Conservation (phyloP, 2,329 filamentous ascomycete genomes). For the Hypoxylon sp. region DNA sequence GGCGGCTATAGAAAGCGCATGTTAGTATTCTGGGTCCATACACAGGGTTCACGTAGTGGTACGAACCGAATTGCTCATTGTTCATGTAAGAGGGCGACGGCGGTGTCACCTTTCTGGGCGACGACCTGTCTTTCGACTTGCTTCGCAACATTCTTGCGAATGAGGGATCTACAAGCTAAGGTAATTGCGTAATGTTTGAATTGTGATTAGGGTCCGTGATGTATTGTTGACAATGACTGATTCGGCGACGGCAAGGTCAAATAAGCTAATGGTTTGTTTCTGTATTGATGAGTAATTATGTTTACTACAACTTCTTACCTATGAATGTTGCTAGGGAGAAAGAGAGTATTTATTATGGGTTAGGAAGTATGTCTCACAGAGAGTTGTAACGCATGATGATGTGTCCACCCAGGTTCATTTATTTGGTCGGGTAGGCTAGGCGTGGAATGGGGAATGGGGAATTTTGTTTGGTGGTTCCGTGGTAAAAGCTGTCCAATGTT, state of each 20-base stretch:
- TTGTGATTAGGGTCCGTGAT: constrained; percentile 14
- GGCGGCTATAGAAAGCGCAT: constrained; percentile 64
- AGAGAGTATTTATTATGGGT: constrained; percentile 42
- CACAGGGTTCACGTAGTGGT: constrained; percentile 24
- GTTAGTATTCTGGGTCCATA: constrained; percentile 29
- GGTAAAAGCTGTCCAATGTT: constrained; percentile 46
- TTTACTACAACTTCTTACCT: constrained; percentile 37
- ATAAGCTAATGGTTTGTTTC: constrained; percentile 25
- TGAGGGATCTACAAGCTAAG: constrained; percentile 11
- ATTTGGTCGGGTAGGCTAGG: constrained; percentile 36
- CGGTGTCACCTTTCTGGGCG: constrained; percentile 69
- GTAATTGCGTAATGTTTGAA: constrained; percentile 10
- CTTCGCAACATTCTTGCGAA: constrained; percentile 45
- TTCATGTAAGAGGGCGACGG: constrained; percentile 76
- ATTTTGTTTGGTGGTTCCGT: constrained; percentile 39
- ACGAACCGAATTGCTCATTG: constrained; percentile 76
- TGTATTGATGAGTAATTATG: constrained; percentile 34
- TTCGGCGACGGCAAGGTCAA: constrained; percentile 1
- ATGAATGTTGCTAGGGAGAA: constrained; percentile 37
- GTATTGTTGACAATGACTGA: constrained; percentile 25
- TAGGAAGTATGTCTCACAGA: constrained; percentile 39
- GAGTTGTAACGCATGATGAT: constrained; percentile 48
- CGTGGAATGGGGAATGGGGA: constrained; percentile 39
- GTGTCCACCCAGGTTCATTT: constrained; percentile 45
- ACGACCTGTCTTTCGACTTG: constrained; percentile 55